phyloP scores from a whole-genome alignment of 352 stramenopile genomes.

The Globisporangium emineosum region DNA sequence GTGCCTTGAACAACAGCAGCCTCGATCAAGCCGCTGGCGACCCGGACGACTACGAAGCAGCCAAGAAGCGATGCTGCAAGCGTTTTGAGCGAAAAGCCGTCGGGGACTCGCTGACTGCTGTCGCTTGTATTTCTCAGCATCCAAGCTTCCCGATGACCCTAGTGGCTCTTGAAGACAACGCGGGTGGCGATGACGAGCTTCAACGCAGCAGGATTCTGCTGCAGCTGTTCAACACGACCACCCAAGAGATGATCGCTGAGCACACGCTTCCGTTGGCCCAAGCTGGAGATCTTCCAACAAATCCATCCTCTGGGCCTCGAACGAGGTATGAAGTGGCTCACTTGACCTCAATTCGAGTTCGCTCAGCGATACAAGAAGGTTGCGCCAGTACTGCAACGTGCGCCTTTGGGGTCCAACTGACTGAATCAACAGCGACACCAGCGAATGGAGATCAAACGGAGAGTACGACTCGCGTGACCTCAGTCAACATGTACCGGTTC shows the following conservation, averaged over 20 bases:
- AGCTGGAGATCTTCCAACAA: not conserved
- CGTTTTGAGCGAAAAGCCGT: not conserved
- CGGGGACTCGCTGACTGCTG: not conserved
- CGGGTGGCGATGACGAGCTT: not conserved
- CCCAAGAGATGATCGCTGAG: not conserved
- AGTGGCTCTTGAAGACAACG: not conserved
- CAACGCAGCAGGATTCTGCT: not conserved
- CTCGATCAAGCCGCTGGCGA: not conserved
- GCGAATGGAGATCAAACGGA: not conserved
- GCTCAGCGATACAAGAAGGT: not conserved
- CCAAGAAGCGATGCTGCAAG: slow-evolving; percentile 44
- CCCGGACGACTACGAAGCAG: slow-evolving; percentile 40
- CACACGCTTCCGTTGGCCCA: not conserved
- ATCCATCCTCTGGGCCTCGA: not conserved
- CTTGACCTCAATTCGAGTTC: slow-evolving; percentile 9
- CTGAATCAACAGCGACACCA: not conserved
- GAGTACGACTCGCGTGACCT: not conserved
- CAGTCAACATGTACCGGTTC: slow-evolving; percentile 6
- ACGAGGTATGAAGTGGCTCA: slow-evolving; percentile 1
- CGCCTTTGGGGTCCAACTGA: slow-evolving; percentile 4
- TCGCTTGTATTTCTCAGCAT: slow-evolving; percentile 6
- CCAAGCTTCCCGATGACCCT: slow-evolving; percentile 11
- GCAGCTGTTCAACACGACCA: slow-evolving; percentile 9
- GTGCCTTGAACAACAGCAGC: slow-evolving; percentile 9
- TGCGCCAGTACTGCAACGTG: not conserved